phyloP scores from a whole-genome alignment of 768 basidiomycete species.

The Suillus spraguei region DNA sequence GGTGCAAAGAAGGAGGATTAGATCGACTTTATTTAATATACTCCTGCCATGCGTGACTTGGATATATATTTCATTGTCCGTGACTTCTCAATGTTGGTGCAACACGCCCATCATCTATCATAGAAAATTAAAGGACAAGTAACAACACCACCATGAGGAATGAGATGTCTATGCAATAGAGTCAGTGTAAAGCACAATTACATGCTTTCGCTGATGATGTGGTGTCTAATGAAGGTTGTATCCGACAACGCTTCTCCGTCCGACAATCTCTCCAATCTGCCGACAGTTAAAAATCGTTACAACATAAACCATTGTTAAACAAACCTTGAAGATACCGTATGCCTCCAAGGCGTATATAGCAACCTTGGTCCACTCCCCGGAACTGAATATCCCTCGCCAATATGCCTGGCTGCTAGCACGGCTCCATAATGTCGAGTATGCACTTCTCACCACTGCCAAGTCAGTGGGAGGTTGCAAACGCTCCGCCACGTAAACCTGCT shows the following conservation, averaged over 20 bases:
- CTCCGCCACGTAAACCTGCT: constrained; percentile 75
- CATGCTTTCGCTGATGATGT: neutral
- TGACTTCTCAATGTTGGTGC: neutral
- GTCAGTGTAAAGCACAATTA: neutral
- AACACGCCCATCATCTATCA: neutral
- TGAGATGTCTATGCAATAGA: constrained; percentile 6
- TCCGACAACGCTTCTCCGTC: constrained; percentile 77
- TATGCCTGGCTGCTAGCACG: constrained; percentile 59
- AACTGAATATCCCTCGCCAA: constrained; percentile 60
- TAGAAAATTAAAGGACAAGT: neutral
- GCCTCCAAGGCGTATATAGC: constrained; percentile 83
- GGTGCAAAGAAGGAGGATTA: constrained; percentile 82
- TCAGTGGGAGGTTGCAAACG: constrained; percentile 62
- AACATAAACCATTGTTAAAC: constrained; percentile 19
- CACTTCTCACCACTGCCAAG: constrained; percentile 50
- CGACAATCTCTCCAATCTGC: constrained; percentile 87
- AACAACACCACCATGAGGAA: neutral
- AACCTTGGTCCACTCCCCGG: constrained; percentile 68
- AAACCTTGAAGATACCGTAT: constrained; percentile 86
- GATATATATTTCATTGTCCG: neutral
- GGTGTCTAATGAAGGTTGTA: constrained; percentile 63
- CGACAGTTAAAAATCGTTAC: constrained; percentile 6
- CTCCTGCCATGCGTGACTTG: neutral
- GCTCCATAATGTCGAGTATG: constrained; percentile 67
- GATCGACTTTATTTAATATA: constrained; percentile 13